Conservation (phyloP, 2,329 filamentous ascomycete genomes). For the Alternaria metachromatica region DNA sequence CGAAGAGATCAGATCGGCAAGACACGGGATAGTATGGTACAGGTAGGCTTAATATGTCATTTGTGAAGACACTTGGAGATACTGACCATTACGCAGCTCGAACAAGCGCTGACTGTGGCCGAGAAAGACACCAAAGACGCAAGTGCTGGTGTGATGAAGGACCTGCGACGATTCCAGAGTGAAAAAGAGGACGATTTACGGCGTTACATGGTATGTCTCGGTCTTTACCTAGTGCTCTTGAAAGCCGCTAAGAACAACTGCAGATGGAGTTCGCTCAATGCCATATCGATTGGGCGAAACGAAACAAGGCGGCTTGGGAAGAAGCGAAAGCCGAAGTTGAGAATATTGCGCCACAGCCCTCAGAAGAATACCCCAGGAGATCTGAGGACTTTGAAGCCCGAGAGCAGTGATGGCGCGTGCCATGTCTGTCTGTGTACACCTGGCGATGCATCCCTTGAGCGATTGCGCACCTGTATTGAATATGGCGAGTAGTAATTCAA, state of each 20-base stretch:
- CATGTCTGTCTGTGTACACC: neutral
- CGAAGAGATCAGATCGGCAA: constrained; percentile 93
- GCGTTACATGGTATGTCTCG: constrained; percentile 86
- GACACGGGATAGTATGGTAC: constrained; percentile 81
- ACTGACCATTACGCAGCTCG: constrained; percentile 61
- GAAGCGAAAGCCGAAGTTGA: constrained; percentile 86
- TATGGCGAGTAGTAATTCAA: constrained; percentile 1
- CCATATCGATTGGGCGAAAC: constrained; percentile 93
- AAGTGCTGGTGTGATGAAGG: constrained; percentile 83
- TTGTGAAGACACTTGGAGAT: neutral
- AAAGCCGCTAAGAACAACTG: neutral
- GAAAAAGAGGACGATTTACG: constrained; percentile 96
- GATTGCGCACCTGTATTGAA: neutral
- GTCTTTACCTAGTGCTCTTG: neutral
- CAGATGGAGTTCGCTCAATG: constrained; percentile 91
- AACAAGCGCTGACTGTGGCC: constrained; percentile 87
- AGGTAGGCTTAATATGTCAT: constrained; percentile 1
- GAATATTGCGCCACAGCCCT: constrained; percentile 70
- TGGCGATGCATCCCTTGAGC: neutral
- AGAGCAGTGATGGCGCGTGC: neutral
- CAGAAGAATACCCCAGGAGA: constrained; percentile 29
- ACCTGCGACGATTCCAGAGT: constrained; percentile 88
- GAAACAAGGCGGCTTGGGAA: constrained; percentile 90
- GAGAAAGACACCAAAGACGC: constrained; percentile 94
- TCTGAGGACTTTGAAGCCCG: constrained; percentile 16